These are phyloP conservation scores for Fusarium bactridioides DNA, from an alignment of 2,329 filamentous ascomycete genomes.

Conservation along the genomic window DNA sequence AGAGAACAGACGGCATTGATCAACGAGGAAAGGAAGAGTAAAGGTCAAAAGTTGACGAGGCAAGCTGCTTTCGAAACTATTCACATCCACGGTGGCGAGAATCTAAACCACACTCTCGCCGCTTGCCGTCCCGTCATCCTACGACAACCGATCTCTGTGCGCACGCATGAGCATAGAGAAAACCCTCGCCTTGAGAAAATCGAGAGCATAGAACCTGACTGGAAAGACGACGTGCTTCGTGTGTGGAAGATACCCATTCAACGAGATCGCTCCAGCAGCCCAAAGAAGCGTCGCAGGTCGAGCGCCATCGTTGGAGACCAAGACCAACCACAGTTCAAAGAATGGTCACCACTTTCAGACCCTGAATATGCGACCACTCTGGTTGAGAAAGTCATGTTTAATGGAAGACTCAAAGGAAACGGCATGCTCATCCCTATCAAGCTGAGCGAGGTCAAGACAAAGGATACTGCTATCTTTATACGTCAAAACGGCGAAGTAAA, in stretches of 20 bases:
- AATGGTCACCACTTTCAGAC: slow-evolving; percentile 38
- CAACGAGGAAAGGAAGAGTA: slow-evolving; percentile 52
- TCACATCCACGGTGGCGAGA: slow-evolving; percentile 80
- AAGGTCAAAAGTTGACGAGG: slow-evolving; percentile 45
- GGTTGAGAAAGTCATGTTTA: slow-evolving; percentile 49
- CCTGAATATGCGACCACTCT: slow-evolving; percentile 43
- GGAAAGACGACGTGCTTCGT: slow-evolving; percentile 76
- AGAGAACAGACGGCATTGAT: slow-evolving; percentile 51
- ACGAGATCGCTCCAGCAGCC: slow-evolving; percentile 45
- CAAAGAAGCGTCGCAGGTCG: slow-evolving; percentile 46
- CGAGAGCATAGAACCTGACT: slow-evolving; percentile 65
- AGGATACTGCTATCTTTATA: slow-evolving; percentile 59
- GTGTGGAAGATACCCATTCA: slow-evolving; percentile 80
- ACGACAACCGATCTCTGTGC: slow-evolving; percentile 80
- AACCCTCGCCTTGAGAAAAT: slow-evolving; percentile 48
- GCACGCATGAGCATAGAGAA: slow-evolving; percentile 69
- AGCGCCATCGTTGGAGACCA: slow-evolving; percentile 24
- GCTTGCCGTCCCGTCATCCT: slow-evolving; percentile 87
- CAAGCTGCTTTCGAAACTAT: slow-evolving; percentile 49
- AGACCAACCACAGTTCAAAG: slow-evolving; percentile 21
- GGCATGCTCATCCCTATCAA: slow-evolving; percentile 38
- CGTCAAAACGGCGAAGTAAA: slow-evolving; percentile 70
- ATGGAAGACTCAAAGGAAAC: slow-evolving; percentile 40
- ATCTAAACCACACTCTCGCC: slow-evolving; percentile 82
- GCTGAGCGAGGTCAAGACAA: slow-evolving; percentile 41